Evolutionary conservation across 2,329 filamentous ascomycete genomes (phyloP), one percentile per base, ranked within the genome.

Genomic region (Penicillium corylophilum): DNA sequence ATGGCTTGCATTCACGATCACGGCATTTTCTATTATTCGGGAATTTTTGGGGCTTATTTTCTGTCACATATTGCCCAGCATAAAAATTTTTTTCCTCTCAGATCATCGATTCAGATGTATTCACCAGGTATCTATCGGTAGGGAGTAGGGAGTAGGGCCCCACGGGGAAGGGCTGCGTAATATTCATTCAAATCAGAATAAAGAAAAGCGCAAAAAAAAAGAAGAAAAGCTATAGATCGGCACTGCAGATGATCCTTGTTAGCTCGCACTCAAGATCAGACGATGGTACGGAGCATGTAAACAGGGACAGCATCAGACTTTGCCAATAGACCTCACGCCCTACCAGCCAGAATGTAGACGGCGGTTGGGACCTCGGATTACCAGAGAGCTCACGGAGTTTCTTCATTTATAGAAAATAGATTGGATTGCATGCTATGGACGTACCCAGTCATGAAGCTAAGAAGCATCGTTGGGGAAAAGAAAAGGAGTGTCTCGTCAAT

Each of bases 311-410:
- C 53, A 64, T 74, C 72, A 74, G 72, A 74, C 67, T 73, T 71
- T 74, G 71, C 72, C 72, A 68, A 66, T 65, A 55, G 44, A 71
- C 71, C 71, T 69, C 73, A 75, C 63, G 66, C 73, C 69, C 71
- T 58, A 73, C 72, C 73, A 74, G 71, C 72, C 53, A 44, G 51
- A 57, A 55, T 36, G 33, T 36, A 54, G 42, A 48, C 59, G 58
- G 71, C 72, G 71, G 72, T 70, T 75, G 70, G 72, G 71, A 60
- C 57, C 62, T 75, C 68, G 69, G 71, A 69, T 75, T 75, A 75
- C 73, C 73, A 75, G 72, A 74, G 70, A 69, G 66, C 67, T 64
- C 64, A 54, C 62, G 52, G 64, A 56, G 53, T 69, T 63, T 73
- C 72, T 63, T 74, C 72, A 74, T 71, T 48, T 44, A 28, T 8